phyloP scores from a whole-genome alignment of 2,329 filamentous ascomycete species.

The Epichloe amarillans region DNA sequence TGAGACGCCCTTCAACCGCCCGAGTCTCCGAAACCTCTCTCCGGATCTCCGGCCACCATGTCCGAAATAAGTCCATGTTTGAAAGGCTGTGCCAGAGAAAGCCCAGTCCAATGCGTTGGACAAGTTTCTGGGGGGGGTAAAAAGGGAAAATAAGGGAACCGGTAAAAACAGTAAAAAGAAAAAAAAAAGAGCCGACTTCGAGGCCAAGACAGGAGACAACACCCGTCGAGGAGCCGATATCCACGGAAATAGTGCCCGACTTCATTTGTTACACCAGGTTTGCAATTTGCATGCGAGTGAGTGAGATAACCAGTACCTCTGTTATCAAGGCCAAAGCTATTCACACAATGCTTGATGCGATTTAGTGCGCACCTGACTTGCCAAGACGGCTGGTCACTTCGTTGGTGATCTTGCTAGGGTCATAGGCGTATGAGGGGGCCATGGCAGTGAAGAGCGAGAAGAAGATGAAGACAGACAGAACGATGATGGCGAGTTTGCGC shows the following conservation, averaged over 20 bases:
- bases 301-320: neutral
- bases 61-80: neutral
- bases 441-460: conserved; percentile 59
- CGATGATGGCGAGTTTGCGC: conserved; percentile 65
- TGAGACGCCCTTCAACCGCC: conserved; percentile 8
- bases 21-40: conserved; percentile 1
- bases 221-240: too few species aligned
- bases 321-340: neutral
- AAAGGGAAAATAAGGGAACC: conserved; percentile 2
- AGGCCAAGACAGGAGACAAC: neutral
- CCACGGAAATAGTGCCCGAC: neutral
- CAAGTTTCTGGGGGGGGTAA: conserved; percentile 7
- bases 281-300: neutral
- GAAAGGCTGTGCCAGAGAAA: conserved; percentile 8
- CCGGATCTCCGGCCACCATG: neutral
- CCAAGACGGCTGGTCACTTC: conserved; percentile 38
- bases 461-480: conserved; percentile 45
- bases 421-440: conserved; percentile 47
- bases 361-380: conserved; percentile 15
- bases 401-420: conserved; percentile 34
- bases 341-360: neutral
- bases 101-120: conserved; percentile 8
- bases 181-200: neutral
- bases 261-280: neutral
- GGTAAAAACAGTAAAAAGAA: neutral